These are phyloP conservation scores for Marchantia paleacea DNA, from an alignment of 225 moss, liverwort and hornwort genomes.

Conservation along the genomic window DNA sequence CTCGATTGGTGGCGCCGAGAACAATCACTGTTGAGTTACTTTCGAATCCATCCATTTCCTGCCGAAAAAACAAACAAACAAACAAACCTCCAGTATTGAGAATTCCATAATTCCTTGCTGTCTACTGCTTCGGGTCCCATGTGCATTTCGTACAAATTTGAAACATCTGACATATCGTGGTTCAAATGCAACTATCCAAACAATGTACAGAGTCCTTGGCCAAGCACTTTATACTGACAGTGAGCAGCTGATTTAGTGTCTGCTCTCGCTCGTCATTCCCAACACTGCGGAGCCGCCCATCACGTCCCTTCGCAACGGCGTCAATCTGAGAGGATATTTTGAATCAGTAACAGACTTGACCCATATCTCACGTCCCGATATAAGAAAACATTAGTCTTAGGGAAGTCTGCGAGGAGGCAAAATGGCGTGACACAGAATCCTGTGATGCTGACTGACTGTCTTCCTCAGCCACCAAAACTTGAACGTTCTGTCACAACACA, in stretches of 20 bases:
- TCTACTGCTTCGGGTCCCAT: not conserved
- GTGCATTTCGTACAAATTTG: not conserved
- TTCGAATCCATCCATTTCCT: slow-evolving; percentile 99
- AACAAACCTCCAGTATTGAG: not conserved
- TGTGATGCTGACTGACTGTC: too few species aligned
- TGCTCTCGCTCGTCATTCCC: slow-evolving; percentile 98
- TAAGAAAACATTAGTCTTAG: too few species aligned
- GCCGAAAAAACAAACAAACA: not conserved
- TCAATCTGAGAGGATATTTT: slow-evolving; percentile 54
- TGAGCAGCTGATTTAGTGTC: slow-evolving; percentile 92
- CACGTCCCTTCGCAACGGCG: slow-evolving; percentile 95
- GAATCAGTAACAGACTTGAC: not conserved
- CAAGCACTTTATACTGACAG: slow-evolving; percentile 42
- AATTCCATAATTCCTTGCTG: not conserved
- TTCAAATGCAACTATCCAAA: not conserved
- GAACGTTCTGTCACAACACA: too few species aligned
- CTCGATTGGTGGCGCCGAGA: slow-evolving; percentile 90
- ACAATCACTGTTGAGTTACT: slow-evolving; percentile 96
- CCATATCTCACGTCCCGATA: too few species aligned
- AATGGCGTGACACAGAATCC: too few species aligned
- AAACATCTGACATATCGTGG: not conserved
- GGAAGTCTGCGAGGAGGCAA: too few species aligned
- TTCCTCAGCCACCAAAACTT: too few species aligned
- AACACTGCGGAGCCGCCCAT: slow-evolving; percentile 92
- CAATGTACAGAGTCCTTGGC: too few species aligned